Evolutionary conservation across 139 green algal genomes (phyloP), one percentile per base, ranked within the genome.

Genomic region (Yamagishiella unicocca): DNA sequence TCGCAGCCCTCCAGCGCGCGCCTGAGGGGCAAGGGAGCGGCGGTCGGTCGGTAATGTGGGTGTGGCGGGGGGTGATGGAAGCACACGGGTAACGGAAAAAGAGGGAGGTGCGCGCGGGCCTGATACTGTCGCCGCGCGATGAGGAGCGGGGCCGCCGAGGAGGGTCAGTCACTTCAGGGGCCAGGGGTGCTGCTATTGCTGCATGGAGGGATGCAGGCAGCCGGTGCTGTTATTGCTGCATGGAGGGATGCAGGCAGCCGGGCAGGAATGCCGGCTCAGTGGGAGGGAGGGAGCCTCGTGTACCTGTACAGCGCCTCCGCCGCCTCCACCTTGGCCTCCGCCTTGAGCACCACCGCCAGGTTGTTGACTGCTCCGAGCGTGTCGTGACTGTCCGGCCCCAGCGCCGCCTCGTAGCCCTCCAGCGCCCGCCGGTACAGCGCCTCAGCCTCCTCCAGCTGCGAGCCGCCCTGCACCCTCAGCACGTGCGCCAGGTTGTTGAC

Each of bases 221-320:
- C 14, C 17, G 50, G 50, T 17, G 50, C 12, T 58, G 50, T 58
- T 12, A 17, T 58, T 17, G 50, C 12, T 12, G 50, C 14, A 25
- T 12, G 50, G 50, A 58, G 12, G 50, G 17, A 58, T 58, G 17
- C 12, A 17, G 50, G 50, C 14, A 58, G 50, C 14, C 17, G 50
- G 50, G n/a, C n/a, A n/a, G n/a, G n/a, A n/a, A n/a, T n/a, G n/a
- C n/a, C n/a, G n/a, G n/a, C n/a, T n/a, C n/a, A n/a, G n/a, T n/a
- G n/a, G n/a, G n/a, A n/a, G n/a, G n/a, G n/a, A n/a, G n/a, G n/a
- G n/a, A n/a, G n/a, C n/a, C n/a, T n/a, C n/a, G n/a, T 29, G 33
- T 33, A 83, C 76, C 55, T 73, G 55, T 84, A 84, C 77, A 84
- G 58, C 77, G 55, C 53, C 77, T 84, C 77, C 12, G 77, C 77